phyloP scores from a whole-genome alignment of 768 basidiomycete genomes.

The Podaxis sp. region DNA sequence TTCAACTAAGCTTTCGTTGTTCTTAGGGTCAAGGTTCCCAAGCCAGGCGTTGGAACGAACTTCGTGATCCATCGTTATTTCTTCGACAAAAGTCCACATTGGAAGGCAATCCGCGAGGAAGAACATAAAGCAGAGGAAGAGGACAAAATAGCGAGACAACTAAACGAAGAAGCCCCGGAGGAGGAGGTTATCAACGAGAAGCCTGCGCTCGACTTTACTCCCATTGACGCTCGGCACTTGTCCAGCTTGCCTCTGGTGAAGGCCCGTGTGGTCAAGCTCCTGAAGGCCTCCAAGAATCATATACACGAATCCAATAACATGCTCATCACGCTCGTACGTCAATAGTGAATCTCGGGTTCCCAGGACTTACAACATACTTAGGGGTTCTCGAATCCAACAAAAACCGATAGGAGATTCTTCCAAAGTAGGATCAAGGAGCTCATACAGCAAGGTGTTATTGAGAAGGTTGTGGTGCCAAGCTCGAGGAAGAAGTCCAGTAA shows the following conservation, averaged over 20 bases:
- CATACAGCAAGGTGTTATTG: constrained; percentile 67
- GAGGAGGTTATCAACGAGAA: constrained; percentile 22
- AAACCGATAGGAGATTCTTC: constrained; percentile 80
- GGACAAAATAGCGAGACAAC: constrained; percentile 21
- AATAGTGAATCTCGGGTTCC: neutral
- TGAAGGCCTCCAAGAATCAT: constrained; percentile 64
- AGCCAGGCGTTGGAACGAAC: constrained; percentile 72
- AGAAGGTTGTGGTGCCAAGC: constrained; percentile 67
- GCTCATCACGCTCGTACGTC: constrained; percentile 67
- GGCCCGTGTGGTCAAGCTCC: constrained; percentile 63
- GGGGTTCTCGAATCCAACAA: constrained; percentile 75
- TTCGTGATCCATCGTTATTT: constrained; percentile 83
- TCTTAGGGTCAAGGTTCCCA: constrained; percentile 67
- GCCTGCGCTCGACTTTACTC: constrained; percentile 49
- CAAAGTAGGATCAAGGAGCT: constrained; percentile 69
- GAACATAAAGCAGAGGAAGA: constrained; percentile 46
- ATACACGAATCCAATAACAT: constrained; percentile 75
- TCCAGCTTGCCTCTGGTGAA: constrained; percentile 71
- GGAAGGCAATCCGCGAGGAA: constrained; percentile 74
- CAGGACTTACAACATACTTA: constrained; percentile 22
- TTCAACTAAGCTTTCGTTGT: neutral
- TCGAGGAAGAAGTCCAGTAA: constrained; percentile 43
- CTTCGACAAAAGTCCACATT: constrained; percentile 68
- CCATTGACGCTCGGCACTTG: constrained; percentile 75
- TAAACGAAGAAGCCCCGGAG: constrained; percentile 29